These are phyloP conservation scores for Camellia japonica DNA, from an alignment of 148 eudicot species.

Conservation along the genomic window DNA sequence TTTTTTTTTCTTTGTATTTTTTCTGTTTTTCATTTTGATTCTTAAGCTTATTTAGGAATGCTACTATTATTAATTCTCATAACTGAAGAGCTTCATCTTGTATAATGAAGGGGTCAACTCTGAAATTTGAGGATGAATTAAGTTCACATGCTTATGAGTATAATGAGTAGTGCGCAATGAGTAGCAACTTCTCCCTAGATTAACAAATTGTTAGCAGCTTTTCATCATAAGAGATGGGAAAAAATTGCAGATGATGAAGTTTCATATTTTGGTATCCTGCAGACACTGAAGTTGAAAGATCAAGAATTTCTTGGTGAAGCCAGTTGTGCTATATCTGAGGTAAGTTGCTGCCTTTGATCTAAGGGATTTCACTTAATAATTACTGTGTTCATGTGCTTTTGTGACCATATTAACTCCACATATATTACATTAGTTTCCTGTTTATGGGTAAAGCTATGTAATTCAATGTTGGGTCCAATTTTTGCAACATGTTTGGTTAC, in stretches of 20 bases:
- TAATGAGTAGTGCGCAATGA: background rate
- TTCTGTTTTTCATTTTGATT: too few species aligned
- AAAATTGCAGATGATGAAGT: slow-evolving; percentile 1
- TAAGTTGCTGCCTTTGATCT: slow-evolving; percentile 25
- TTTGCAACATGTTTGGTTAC: background rate
- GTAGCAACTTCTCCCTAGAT: too few species aligned
- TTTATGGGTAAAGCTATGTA: background rate
- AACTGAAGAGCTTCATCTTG: background rate
- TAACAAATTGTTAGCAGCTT: slow-evolving; percentile 9
- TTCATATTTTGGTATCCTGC: slow-evolving; percentile 21
- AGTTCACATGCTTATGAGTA: background rate
- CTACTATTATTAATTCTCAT: background rate
- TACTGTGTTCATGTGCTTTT: background rate
- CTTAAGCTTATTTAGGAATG: background rate
- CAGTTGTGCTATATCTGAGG: slow-evolving; percentile 79
- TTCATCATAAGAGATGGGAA: background rate
- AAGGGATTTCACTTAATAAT: background rate
- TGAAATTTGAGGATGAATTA: background rate
- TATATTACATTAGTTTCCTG: background rate
- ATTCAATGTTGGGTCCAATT: background rate
- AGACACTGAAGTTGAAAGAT: slow-evolving; percentile 66
- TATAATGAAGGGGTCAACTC: background rate
- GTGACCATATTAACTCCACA: background rate
- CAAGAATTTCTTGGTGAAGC: slow-evolving; percentile 96
- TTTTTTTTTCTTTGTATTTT: background rate